A percentile compares a stretch with the other conserved stretches of the same genome.
phyloP scores from a whole-genome alignment of 164 flowering plant species.

The Aristolochia contorta region DNA sequence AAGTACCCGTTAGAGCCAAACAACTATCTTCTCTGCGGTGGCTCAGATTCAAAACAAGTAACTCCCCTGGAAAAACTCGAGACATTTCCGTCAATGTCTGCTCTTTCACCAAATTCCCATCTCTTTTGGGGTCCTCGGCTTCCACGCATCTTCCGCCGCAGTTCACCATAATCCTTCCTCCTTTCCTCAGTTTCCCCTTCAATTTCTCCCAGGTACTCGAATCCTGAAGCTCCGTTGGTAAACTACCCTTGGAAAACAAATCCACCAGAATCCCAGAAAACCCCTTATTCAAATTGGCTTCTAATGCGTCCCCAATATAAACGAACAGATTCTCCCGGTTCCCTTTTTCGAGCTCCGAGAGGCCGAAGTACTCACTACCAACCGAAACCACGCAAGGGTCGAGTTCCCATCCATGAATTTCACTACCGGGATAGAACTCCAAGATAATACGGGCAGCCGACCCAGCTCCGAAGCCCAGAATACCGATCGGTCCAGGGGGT shows the following conservation, averaged over 20 bases:
- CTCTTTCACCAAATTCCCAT: slow-evolving; percentile 67
- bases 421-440: slow-evolving; percentile 42
- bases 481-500: slow-evolving; percentile 71
- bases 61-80: slow-evolving; percentile 37
- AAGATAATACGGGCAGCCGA: slow-evolving; percentile 62
- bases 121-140: slow-evolving; percentile 54
- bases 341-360: slow-evolving; percentile 39
- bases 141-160: slow-evolving; percentile 92
- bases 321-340: slow-evolving; percentile 44
- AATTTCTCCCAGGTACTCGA: slow-evolving; percentile 40
- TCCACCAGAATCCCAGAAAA: slow-evolving; percentile 57
- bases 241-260: slow-evolving; percentile 45
- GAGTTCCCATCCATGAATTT: slow-evolving; percentile 78
- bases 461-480: slow-evolving; percentile 90
- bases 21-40: slow-evolving; percentile 52
- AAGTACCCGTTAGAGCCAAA: slow-evolving; percentile 57
- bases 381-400: slow-evolving; percentile 74
- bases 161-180: slow-evolving; percentile 91
- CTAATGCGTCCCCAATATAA: slow-evolving; percentile 55
- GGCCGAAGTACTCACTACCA: slow-evolving; percentile 67
- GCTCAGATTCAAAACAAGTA: slow-evolving; percentile 52
- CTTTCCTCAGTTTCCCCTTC: slow-evolving; percentile 49
- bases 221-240: slow-evolving; percentile 54
- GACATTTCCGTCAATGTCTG: slow-evolving; percentile 63
- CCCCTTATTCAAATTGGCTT: slow-evolving; percentile 36